Base-by-base conservation (phyloP, 2,329 filamentous ascomycete genomes). In the Aspergillus proliferans region DNA sequence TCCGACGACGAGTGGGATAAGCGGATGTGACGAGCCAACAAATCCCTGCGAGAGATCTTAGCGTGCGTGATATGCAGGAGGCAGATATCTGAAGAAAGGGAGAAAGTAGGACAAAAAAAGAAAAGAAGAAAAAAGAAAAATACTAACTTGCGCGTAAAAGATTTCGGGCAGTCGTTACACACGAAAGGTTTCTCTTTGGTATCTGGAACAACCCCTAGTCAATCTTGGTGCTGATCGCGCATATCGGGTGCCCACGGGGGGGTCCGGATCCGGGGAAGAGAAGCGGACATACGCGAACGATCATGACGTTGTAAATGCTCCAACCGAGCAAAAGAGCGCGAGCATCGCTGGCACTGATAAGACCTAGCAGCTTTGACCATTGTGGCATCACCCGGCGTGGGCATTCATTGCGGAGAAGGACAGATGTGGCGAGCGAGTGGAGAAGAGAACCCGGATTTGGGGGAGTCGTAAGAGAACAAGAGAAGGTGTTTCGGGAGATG, bases 271-370 rank as follows among this genome's bases (percentile, higher is more conserved):
- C 22, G 8, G 19, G 15, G 21, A 21, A 30, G 18, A 51, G 21
- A 15, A 38, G 26, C 45, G 15, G 19, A 28, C 58, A 38, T 61
- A 67, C 64, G 65, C 30, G 65, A 67, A 40, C 65, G 62, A 51
- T 67, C 63, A 48, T 67, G 64, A 8, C 64, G 59, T 57, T 67
- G 65, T 19, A 67, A 57, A 62, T 67, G 65, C 48, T 67, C 65
- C 36, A 67, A 47, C 9, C 65, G 62, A 22, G 64, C 63, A 49
- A 67, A 67, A 10, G 59, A 48, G 40, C 59, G 56, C 4, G 59
- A 52, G 43, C 65, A 67, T 51, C 65, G 54, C 19, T 62, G 59
- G 33, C 64, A 67, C 28, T 66, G 59, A 47, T 59, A 67, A 47
- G 52, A 49, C 28, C 50, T 54, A 8, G 48, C 38, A n/a, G 52